phyloP scores from a whole-genome alignment of 2,329 filamentous ascomycete species.

The Trichoderma citrinoviride region DNA sequence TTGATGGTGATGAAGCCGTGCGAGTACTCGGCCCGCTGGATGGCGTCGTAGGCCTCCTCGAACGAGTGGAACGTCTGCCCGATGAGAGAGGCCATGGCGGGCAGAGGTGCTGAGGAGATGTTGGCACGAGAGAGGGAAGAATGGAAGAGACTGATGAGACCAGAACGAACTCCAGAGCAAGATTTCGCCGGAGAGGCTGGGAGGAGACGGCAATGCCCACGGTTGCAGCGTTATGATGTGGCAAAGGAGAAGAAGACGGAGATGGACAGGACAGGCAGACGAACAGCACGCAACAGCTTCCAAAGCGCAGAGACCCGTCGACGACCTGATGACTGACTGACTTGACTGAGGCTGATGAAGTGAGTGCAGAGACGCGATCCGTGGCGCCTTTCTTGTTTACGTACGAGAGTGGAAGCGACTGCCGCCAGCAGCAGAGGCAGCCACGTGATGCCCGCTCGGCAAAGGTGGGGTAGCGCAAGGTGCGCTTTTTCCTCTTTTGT shows the following conservation, averaged over 20 bases:
- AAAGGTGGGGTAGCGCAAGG: constrained; percentile 6
- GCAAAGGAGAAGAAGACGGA: too few relatives aligned
- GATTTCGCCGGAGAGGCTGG: too few relatives aligned
- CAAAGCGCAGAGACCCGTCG: not conserved
- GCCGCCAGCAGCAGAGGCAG: not conserved
- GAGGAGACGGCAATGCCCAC: too few relatives aligned
- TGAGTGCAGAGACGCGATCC: constrained; percentile 9
- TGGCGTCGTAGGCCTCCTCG: constrained; percentile 19
- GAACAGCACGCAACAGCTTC: too few relatives aligned
- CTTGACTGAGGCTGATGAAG: not conserved
- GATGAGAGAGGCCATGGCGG: constrained; percentile 10
- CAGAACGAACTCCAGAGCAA: too few relatives aligned
- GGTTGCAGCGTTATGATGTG: too few relatives aligned
- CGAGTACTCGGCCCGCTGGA: constrained; percentile 14
- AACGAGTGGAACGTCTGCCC: constrained; percentile 18
- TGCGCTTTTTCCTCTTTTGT: not conserved
- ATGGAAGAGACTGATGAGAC: too few relatives aligned
- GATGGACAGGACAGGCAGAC: too few relatives aligned
- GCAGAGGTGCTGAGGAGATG: not conserved
- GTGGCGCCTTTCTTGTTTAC: constrained; percentile 13
- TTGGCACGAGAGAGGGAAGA: not conserved
- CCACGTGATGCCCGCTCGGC: constrained; percentile 13
- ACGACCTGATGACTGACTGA: not conserved
- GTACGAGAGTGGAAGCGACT: not conserved
- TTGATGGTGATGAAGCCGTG: constrained; percentile 18